A percentile compares a stretch with the other conserved stretches of the same genome.
These are phyloP conservation scores for Zoysia matrella DNA, from an alignment of 202 grass and related monocot genomes.

Conservation along the genomic window DNA sequence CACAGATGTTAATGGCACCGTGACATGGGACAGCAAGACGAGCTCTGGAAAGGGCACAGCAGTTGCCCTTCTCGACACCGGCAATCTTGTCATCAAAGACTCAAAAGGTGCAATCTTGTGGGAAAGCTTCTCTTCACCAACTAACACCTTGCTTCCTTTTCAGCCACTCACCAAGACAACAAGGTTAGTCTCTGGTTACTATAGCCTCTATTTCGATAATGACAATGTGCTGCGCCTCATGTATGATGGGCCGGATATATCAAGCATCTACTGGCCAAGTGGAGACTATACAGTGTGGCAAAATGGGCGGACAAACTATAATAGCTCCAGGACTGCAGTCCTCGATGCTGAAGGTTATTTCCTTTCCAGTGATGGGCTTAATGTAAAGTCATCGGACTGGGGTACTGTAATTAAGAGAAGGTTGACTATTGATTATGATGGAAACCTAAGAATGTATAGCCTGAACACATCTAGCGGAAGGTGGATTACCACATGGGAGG, in stretches of 20 bases:
- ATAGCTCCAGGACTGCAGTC: slow-evolving; percentile 69
- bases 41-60: slow-evolving; percentile 31
- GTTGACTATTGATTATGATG: slow-evolving; percentile 66
- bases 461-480: slow-evolving; percentile 49
- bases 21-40: slow-evolving; percentile 53
- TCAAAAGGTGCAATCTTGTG: slow-evolving; percentile 31
- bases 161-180: slow-evolving; percentile 52
- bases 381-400: slow-evolving; percentile 53
- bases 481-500: slow-evolving; percentile 60
- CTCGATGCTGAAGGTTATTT: slow-evolving; percentile 59
- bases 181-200: slow-evolving; percentile 56
- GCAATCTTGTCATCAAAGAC: slow-evolving; percentile 64
- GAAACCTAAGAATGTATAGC: slow-evolving; percentile 78
- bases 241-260: slow-evolving; percentile 67
- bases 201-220: slow-evolving; percentile 69
- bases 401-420: slow-evolving; percentile 50
- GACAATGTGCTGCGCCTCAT: slow-evolving; percentile 78
- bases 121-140: slow-evolving; percentile 75
- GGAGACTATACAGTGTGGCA: slow-evolving; percentile 35
- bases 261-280: slow-evolving; percentile 84
- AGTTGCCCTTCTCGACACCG: slow-evolving; percentile 56
- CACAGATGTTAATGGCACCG: slow-evolving; percentile 63
- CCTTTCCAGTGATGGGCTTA: slow-evolving; percentile 57
- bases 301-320: slow-evolving; percentile 53
- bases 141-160: slow-evolving; percentile 68